These are phyloP conservation scores for Meyerozyma athensensis DNA, from an alignment of 1,139 yeast genomes.

Conservation along the genomic window DNA sequence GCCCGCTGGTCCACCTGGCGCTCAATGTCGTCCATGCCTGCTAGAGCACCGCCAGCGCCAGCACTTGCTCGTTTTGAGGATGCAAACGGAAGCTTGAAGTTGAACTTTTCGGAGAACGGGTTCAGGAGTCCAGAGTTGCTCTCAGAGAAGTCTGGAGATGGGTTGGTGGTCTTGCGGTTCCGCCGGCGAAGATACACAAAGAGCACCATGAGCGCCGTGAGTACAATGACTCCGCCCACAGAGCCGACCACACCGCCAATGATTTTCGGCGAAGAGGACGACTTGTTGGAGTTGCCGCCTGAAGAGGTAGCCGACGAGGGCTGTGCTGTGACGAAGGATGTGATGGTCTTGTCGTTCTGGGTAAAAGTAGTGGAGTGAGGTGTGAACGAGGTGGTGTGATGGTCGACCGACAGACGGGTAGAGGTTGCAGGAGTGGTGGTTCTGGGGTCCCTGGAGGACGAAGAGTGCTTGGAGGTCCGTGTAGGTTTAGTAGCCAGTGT, in stretches of 20 bases:
- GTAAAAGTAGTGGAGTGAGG: slow-evolving; percentile 21
- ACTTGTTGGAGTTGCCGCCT: slow-evolving; percentile 8
- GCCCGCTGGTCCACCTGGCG: slow-evolving; percentile 17
- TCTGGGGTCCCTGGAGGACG: no score
- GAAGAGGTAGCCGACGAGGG: slow-evolving; percentile 12
- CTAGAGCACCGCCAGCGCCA: slow-evolving; percentile 14
- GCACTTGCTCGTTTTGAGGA: slow-evolving; percentile 9
- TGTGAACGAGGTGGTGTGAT: slow-evolving; percentile 6
- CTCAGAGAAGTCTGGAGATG: slow-evolving; percentile 43
- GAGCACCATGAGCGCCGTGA: slow-evolving; percentile 34
- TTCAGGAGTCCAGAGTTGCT: slow-evolving; percentile 8
- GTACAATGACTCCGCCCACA: slow-evolving; percentile 42
- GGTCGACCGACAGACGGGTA: no score
- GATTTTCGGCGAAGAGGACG: slow-evolving; percentile 25
- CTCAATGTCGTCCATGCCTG: slow-evolving; percentile 21
- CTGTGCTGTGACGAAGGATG: slow-evolving; percentile 35
- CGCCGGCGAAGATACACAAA: slow-evolving; percentile 34
- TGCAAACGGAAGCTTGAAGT: slow-evolving; percentile 32
- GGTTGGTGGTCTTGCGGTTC: slow-evolving; percentile 30
- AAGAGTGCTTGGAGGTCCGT: no score
- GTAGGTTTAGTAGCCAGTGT: no score
- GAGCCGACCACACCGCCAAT: slow-evolving; percentile 48
- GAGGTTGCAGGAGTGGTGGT: no score
- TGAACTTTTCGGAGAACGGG: slow-evolving; percentile 9
- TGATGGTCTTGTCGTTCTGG: slow-evolving; percentile 36